These are phyloP conservation scores for Phascolomyces articulosus DNA, from an alignment of 371 early-diverging fungal genomes.

Conservation along the genomic window DNA sequence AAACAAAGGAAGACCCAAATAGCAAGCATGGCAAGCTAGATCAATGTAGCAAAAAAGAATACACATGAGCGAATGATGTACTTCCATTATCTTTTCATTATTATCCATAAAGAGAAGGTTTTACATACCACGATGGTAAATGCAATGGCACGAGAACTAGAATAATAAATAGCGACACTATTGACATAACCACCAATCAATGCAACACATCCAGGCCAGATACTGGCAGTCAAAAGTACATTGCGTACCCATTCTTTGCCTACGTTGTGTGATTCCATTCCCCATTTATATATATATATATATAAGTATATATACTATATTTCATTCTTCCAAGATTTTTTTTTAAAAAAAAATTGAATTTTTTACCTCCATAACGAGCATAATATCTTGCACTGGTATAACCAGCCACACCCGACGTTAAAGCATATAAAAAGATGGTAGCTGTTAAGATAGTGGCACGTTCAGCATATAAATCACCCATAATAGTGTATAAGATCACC, in stretches of 20 bases:
- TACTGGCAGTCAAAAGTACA: conserved; percentile 69
- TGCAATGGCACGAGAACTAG: conserved; percentile 80
- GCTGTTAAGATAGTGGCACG: conserved; percentile 81
- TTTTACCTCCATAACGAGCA: conserved; percentile 70
- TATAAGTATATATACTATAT: neutral
- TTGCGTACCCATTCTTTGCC: conserved; percentile 75
- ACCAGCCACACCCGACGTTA: conserved; percentile 74
- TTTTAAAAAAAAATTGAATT: too few species aligned
- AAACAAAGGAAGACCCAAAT: conserved; percentile 81
- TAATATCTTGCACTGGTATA: conserved; percentile 74
- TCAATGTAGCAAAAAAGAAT: neutral
- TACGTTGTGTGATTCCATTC: neutral
- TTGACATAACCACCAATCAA: conserved; percentile 69
- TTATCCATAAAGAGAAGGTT: neutral
- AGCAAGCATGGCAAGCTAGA: conserved; percentile 63
- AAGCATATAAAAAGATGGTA: conserved; percentile 79
- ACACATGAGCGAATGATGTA: too few species aligned
- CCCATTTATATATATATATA: neutral
- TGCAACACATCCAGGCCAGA: conserved; percentile 73
- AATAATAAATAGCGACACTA: conserved; percentile 74
- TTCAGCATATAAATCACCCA: conserved; percentile 77
- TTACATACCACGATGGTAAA: conserved; percentile 70
- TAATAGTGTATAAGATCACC: conserved; percentile 74
- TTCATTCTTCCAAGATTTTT: too few species aligned
- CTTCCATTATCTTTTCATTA: too few species aligned